phyloP scores from a whole-genome alignment of 495 filamentous ascomycete genomes.

The Podospora bellae-mahoneyi region DNA sequence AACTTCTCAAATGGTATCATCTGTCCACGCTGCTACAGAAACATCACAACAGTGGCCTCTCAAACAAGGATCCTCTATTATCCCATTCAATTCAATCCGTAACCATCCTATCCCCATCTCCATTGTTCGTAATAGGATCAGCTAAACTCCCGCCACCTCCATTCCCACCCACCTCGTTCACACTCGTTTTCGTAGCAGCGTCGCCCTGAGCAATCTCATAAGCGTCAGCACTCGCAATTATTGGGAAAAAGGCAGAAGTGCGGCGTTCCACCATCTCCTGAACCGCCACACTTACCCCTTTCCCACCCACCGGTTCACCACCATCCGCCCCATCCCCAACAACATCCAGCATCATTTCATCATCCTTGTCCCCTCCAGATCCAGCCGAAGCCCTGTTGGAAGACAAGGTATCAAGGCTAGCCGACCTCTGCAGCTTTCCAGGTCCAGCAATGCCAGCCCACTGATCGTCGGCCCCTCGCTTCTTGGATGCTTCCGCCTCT shows the following conservation, averaged over 20 bases:
- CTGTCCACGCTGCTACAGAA: not conserved
- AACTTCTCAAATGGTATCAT: not conserved
- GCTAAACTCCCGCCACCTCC: not conserved
- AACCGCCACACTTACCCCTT: not conserved
- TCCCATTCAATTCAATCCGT: not conserved
- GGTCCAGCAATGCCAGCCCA: slow-evolving; percentile 8
- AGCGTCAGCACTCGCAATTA: not conserved
- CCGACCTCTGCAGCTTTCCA: slow-evolving; percentile 18
- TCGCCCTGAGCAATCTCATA: not conserved
- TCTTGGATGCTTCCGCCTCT: slow-evolving; percentile 10
- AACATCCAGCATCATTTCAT: slow-evolving; percentile 29
- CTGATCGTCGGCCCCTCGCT: slow-evolving; percentile 16
- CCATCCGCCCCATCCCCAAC: not conserved
- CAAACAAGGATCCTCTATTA: not conserved
- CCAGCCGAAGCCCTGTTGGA: slow-evolving; percentile 35
- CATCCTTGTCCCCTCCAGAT: slow-evolving; percentile 21
- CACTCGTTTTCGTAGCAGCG: not conserved
- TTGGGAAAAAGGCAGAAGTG: not conserved
- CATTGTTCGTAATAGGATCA: not conserved
- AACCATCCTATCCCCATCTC: not conserved
- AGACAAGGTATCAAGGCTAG: slow-evolving; percentile 36
- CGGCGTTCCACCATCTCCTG: not conserved
- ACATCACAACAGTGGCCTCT: not conserved
- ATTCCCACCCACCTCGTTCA: not conserved
- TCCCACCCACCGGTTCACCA: not conserved